Evolutionary conservation across 495 filamentous ascomycete genomes (phyloP), one percentile per base, ranked within the genome.

Genomic region (Aspergillus wentii): DNA sequence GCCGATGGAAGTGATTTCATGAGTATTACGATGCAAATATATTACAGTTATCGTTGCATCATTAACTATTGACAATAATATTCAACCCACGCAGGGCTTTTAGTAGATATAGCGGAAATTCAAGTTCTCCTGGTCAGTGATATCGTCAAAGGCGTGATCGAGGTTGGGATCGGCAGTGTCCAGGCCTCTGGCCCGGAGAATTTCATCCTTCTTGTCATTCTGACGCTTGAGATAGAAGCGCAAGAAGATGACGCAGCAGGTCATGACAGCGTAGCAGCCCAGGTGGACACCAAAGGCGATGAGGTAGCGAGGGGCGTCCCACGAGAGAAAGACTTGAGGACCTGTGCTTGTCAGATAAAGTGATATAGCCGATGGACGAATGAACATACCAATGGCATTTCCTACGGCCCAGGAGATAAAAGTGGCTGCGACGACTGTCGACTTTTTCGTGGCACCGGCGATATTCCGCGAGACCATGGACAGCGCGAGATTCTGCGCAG

Each of bases 371-470:
- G n/a, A 10, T 0, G 14, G 7, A 17, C 11, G 11, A 17, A 8
- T 26, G 15, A 17, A 17, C 49, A n/a, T 43, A 53, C 63, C 65
- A 22, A 68, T 64, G 7, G 63, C 63, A 30, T 71, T 71, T 3
- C 66, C 65, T 11, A 57, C 55, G 18, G 63, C 62, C 61, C 62
- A 71, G 3, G 61, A 63, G 14, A 71, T 52, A 30, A 71, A 69
- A 0, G 62, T 67, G 1, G 59, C 52, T 10, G 71, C 71, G 4
- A 71, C 66, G 1, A 72, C 65, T 3, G 63, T 62, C 0, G 71
- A 61, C 44, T 84, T 84, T 56, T 85, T 85, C 6, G 81, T 83
- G 46, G 80, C 82, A 10, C 80, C 80, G 8, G 77, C 78, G n/a
- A 85, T 72, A 34, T 85, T 84, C 13, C 72, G 73, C 1, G 68